Percentiles rank a stretch among this genome's conserved stretches.
Conservation (phyloP, 352 stramenopile species). For the Phytopythium mirpurense region DNA sequence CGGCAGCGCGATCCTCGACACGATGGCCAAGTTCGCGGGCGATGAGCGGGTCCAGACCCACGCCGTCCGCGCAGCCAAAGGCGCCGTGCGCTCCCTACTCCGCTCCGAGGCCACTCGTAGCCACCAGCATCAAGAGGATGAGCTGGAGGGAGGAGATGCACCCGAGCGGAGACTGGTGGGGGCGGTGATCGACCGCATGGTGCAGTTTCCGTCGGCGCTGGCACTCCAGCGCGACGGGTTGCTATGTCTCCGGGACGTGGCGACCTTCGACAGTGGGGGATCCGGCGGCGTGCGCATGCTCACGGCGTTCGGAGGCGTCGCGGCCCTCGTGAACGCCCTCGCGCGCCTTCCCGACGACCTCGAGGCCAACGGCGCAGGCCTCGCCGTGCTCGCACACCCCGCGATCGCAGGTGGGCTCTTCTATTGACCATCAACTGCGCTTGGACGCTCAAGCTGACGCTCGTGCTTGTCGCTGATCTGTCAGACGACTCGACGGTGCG, state of each 20-base stretch:
- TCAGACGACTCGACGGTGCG: conserved; percentile 38
- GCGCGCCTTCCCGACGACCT: conserved; percentile 42
- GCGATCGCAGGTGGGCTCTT: conserved; percentile 26
- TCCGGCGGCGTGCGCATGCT: conserved; percentile 24
- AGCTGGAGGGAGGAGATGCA: not conserved
- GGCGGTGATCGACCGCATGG: conserved; percentile 41
- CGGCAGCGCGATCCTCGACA: conserved; percentile 30
- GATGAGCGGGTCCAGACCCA: conserved; percentile 42
- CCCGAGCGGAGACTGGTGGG: conserved; percentile 12
- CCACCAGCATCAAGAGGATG: conserved; percentile 1
- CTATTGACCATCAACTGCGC: not conserved
- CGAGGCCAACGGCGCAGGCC: conserved; percentile 35
- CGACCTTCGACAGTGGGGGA: conserved; percentile 25
- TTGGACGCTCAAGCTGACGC: not conserved
- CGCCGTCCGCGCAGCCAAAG: conserved; percentile 41
- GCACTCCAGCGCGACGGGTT: conserved; percentile 45
- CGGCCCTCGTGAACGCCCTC: conserved; percentile 43
- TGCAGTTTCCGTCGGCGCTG: conserved; percentile 22
- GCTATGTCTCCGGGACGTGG: conserved; percentile 21
- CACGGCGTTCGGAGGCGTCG: conserved; percentile 35
- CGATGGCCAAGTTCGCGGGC: conserved; percentile 38
- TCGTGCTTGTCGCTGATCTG: not conserved
- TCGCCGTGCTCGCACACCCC: conserved; percentile 53
- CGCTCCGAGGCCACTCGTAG: not conserved
- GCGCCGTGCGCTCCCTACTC: conserved; percentile 19